A percentile compares a stretch with the other conserved stretches of the same genome.
Conservation (phyloP, 495 filamentous ascomycete genomes). For the Aspergillus indologenus region DNA sequence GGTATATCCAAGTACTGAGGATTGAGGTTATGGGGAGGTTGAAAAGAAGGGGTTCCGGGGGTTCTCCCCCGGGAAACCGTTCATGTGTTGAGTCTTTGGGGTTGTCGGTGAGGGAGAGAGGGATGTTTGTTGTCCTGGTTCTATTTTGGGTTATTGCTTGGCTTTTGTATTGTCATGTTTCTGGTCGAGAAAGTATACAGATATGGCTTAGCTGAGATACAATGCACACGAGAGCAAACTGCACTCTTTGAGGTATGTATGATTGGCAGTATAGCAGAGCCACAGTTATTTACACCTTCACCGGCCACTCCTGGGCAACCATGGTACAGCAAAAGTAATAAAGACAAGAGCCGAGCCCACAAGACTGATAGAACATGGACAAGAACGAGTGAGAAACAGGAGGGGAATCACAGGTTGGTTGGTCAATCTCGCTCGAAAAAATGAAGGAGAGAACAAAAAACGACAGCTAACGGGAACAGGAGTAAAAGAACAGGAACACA, state of each 20-base stretch:
- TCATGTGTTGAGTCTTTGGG: too few species aligned
- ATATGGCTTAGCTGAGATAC: background rate
- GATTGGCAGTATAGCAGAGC: background rate
- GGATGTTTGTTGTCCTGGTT: background rate
- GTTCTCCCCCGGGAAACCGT: too few species aligned
- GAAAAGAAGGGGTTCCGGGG: too few species aligned
- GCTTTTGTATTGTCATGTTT: background rate
- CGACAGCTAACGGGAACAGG: background rate
- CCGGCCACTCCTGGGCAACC: background rate
- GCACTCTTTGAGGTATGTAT: background rate
- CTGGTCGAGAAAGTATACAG: background rate
- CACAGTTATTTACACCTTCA: background rate
- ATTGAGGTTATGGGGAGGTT: too few species aligned
- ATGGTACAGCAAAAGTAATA: conserved; percentile 1
- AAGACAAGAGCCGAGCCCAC: conserved; percentile 10
- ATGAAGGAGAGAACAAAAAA: background rate
- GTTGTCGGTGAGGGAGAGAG: too few species aligned
- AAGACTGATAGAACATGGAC: conserved; percentile 11
- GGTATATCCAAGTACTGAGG: too few species aligned
- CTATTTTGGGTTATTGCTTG: background rate
- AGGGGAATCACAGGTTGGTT: conserved; percentile 17
- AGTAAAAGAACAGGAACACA: background rate
- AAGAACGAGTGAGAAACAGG: conserved; percentile 13
- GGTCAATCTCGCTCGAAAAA: conserved; percentile 10
- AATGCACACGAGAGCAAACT: background rate